Evolutionary conservation across 2,329 filamentous ascomycete genomes (phyloP), one percentile per base, ranked within the genome.

Genomic region (Trichoderma koningiopsis): DNA sequence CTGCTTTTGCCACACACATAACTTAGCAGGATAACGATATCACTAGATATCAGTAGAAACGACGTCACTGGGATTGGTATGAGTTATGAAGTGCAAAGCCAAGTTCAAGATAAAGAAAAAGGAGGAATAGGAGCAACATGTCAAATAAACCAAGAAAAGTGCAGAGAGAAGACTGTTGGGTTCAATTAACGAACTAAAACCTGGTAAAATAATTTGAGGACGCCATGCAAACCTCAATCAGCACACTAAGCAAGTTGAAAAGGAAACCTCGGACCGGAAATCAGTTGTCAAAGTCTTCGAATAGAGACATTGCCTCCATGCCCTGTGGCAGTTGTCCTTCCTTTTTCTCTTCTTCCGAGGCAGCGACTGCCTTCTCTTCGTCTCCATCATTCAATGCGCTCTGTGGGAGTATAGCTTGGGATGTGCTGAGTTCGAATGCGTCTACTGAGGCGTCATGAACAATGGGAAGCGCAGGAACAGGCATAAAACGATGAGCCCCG

Each of bases 401-500:
- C 37, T 43, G 5, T 29, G 40, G 47, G n/a, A 33, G 22, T 22
- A 13, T 4, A 14, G 22, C 10, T 16, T n/a, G 33, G 24, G 53
- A 47, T 6, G 2, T 19, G 24, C 40, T n/a, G 40, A 19, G 16
- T 43, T 8, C 66, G 16, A 31, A 33, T 10, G 2, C 31, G 14
- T 40, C n/a, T 19, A 3, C 29, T 4, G 29, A 47, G 16, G 11
- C 27, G 7, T 43, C 4, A 27, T 24, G 22, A 16, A 31, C 4
- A 27, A 31, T 31, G 4, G 40, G 22, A 14, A 53, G 49, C 40
- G 35, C n/a, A 22, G 66, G 33, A 47, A 52, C 33, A 8, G 31
- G 47, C 33, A 49, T 47, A 43, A n/a, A 49, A 16, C 69, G 68
- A 40, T 66, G 70, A 49, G 72, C 70, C 22, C 69, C 72, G 10